A percentile compares a stretch with the other conserved stretches of the same genome.
Conservation (phyloP, 495 filamentous ascomycete genomes). For the Aspergillus nanangensis region DNA sequence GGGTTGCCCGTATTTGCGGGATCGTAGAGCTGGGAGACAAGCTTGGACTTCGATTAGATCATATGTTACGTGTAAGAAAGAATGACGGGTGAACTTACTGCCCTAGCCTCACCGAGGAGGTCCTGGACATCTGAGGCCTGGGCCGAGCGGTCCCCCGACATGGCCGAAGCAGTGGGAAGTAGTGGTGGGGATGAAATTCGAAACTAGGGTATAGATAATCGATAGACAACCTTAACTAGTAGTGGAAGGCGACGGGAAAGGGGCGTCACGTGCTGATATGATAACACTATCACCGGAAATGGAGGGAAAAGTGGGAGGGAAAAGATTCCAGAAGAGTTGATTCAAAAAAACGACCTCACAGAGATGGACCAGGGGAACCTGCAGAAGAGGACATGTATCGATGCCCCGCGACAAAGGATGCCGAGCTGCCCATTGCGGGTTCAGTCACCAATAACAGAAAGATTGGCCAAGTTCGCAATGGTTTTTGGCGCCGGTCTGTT, state of each 20-base stretch:
- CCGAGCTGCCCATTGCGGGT: too few relatives aligned
- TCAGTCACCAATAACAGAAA: too few relatives aligned
- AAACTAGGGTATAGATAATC: slow-evolving; percentile 13
- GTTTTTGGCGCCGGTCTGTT: too few relatives aligned
- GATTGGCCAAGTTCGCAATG: too few relatives aligned
- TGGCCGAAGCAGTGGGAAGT: slow-evolving; percentile 14
- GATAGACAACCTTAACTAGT: too few relatives aligned
- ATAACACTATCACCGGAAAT: slow-evolving; percentile 13
- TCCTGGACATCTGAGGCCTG: slow-evolving; percentile 18
- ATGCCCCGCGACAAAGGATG: too few relatives aligned
- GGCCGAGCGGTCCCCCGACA: slow-evolving; percentile 17
- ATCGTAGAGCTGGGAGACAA: slow-evolving; percentile 59
- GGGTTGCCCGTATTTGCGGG: slow-evolving; percentile 51
- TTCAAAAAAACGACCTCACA: neutral
- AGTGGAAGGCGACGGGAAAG: slow-evolving; percentile 6
- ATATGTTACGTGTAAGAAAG: neutral
- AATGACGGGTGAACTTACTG: slow-evolving; percentile 10
- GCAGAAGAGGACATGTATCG: too few relatives aligned
- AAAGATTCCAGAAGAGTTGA: slow-evolving; percentile 2
- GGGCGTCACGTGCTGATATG: slow-evolving; percentile 22
- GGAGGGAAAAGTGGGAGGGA: slow-evolving; percentile 12
- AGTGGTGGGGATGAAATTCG: slow-evolving; percentile 2
- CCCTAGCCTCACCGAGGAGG: slow-evolving; percentile 25
- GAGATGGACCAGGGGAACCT: neutral
- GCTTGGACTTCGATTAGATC: slow-evolving; percentile 13